Evolutionary conservation across 2,329 filamentous ascomycete genomes (phyloP).

Genomic region (Penicillium sp.): DNA sequence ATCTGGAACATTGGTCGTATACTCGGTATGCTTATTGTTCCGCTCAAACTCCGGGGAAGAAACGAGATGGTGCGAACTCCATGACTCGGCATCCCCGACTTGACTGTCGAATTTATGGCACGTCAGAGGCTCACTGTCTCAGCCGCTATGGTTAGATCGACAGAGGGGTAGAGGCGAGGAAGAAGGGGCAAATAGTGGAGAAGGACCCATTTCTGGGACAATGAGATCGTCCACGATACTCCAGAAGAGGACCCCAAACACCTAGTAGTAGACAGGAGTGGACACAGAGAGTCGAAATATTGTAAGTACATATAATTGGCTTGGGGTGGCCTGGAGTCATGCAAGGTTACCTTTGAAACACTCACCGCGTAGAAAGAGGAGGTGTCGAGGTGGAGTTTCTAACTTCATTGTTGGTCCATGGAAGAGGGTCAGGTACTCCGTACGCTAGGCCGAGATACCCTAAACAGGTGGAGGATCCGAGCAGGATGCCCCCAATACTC

Average conservation of each 20-base stretch:
- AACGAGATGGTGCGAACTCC: background rate
- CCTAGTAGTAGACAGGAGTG: too few relatives aligned
- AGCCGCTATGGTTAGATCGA: background rate
- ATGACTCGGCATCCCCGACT: background rate
- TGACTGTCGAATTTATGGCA: background rate
- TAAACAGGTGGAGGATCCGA: background rate
- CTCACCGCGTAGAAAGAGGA: background rate
- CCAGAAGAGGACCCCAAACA: background rate
- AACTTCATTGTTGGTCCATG: background rate
- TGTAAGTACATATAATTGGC: background rate
- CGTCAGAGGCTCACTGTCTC: background rate
- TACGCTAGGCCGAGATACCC: background rate
- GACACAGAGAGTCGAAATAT: background rate
- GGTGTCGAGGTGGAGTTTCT: background rate
- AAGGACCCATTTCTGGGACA: background rate
- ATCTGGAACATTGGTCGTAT: background rate
- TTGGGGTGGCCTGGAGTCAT: background rate
- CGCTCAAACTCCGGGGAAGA: background rate
- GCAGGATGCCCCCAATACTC: background rate
- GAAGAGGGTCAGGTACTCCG: background rate
- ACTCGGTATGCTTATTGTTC: background rate
- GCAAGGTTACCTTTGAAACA: background rate
- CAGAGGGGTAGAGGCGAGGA: background rate
- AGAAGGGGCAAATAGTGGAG: background rate
- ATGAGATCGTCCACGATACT: background rate